Base-by-base conservation (phyloP, 2,329 filamentous ascomycete species). In the Diplodia corticola region DNA sequence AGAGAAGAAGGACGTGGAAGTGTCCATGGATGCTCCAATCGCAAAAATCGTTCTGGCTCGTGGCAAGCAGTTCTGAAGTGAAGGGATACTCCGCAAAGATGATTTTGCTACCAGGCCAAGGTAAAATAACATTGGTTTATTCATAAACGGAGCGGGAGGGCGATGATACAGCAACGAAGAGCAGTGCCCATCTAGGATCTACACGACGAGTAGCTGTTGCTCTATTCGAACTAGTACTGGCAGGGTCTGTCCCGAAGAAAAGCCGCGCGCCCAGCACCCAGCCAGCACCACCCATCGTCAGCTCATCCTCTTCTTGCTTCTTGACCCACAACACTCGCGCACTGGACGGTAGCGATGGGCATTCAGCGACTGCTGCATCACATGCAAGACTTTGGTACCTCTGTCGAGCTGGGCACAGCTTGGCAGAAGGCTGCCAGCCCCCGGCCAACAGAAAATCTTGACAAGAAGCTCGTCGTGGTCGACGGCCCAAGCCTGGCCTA, bases 401-500 rank as follows among this genome's bases (percentile, higher is more conserved):
- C 50, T 44, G 59, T 67, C 40, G 64, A 55, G 26, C 55, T 66
- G n/a, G 64, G 64, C 15, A 60, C 64, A 30, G 28, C 53, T 44
- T 28, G 44, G 44, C 55, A 48, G 50, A 17, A 53, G 26, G 15
- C 26, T 5, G 10, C 28, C 10, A n/a, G n/a, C 12, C 28, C 2
- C 12, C 48, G 10, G n/a, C 28, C 48, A 22, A 50, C 46, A 13
- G 24, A 57, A 57, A 49, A 48, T 44, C 28, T 26, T n/a, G 37
- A 44, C 13, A 22, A 40, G n/a, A 51, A 40, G 5, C 30, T 28
- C n/a, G 49, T 67, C 50, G 59, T 67, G 20, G 53, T 67, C 12
- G 65, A 67, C 49, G 65, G 65, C 9, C 65, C 65, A 35, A 61
- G 65, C 15, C 57, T 67, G 20, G 65, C 65, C 5, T 67, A 67